Conservation (phyloP, 225 moss, liverwort and hornwort species). For the Sphagnum contortum region DNA sequence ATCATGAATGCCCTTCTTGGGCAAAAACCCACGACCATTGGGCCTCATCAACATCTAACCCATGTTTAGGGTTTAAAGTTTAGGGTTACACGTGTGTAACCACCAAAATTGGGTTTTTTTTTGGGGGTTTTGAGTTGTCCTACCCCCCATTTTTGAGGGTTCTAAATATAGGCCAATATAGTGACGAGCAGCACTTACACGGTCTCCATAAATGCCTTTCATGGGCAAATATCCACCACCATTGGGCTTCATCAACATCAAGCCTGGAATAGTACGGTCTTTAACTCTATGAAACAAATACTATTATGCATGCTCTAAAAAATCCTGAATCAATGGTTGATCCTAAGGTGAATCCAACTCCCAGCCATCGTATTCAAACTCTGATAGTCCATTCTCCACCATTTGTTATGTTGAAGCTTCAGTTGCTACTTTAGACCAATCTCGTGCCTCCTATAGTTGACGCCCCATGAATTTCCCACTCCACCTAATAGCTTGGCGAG, state of each 20-base stretch:
- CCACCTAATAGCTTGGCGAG: constrained; percentile 1
- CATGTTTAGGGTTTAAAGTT: too few species aligned
- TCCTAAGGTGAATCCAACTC: background rate
- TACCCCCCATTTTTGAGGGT: too few species aligned
- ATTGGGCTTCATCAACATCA: background rate
- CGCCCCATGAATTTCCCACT: background rate
- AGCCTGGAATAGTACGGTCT: background rate
- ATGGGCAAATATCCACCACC: background rate
- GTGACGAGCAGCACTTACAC: background rate
- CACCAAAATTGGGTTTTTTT: too few species aligned
- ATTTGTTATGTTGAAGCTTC: background rate
- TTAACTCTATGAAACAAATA: constrained; percentile 3
- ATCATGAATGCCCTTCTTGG: too few species aligned
- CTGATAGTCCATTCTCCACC: too few species aligned
- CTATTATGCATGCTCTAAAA: background rate
- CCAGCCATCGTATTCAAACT: background rate
- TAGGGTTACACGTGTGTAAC: too few species aligned
- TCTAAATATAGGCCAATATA: background rate
- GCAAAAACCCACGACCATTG: too few species aligned
- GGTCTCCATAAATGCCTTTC: background rate
- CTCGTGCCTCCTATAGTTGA: background rate
- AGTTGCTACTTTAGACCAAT: background rate
- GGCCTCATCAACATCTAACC: too few species aligned
- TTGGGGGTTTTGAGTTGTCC: too few species aligned
- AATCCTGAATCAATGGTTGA: background rate